Conservation (phyloP, 768 basidiomycete species). For the Suillus fuscotomentosus region DNA sequence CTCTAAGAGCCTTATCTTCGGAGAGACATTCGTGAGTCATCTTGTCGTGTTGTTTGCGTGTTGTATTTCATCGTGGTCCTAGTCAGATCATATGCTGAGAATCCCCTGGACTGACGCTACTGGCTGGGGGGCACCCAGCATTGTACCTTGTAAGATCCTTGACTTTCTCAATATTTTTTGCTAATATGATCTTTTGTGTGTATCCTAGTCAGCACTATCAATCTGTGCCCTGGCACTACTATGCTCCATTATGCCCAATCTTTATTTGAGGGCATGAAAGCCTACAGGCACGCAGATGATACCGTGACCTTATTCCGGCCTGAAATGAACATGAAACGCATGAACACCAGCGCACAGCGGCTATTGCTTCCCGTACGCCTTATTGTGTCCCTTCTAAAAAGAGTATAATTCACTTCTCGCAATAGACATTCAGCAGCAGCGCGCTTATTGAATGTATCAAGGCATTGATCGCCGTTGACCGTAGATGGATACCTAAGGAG, state of each 20-base stretch:
- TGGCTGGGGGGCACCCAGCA: constrained; percentile 84
- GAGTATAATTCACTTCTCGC: constrained; percentile 3
- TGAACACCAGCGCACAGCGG: constrained; percentile 82
- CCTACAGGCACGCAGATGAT: constrained; percentile 74
- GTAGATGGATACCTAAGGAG: constrained; percentile 87
- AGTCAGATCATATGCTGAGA: constrained; percentile 88
- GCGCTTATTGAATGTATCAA: constrained; percentile 79
- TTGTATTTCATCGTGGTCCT: constrained; percentile 10
- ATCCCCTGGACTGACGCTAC: constrained; percentile 67
- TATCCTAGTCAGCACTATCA: constrained; percentile 23
- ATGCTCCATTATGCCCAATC: constrained; percentile 94
- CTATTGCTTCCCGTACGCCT: constrained; percentile 69
- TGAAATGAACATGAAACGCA: constrained; percentile 96
- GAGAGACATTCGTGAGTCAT: constrained; percentile 72
- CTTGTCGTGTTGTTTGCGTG: constrained; percentile 6
- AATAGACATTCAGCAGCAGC: constrained; percentile 73
- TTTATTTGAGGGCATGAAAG: constrained; percentile 93
- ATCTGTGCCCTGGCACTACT: constrained; percentile 40
- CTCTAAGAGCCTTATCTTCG: constrained; percentile 72
- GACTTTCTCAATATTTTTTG: neutral
- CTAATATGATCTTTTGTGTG: constrained; percentile 12
- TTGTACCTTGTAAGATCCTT: constrained; percentile 69
- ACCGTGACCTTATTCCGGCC: constrained; percentile 85
- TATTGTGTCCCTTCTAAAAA: neutral
- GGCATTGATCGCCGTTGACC: constrained; percentile 78